Conservation (phyloP, 1,139 yeast species). For the Debaryomycetaceae sp. region DNA sequence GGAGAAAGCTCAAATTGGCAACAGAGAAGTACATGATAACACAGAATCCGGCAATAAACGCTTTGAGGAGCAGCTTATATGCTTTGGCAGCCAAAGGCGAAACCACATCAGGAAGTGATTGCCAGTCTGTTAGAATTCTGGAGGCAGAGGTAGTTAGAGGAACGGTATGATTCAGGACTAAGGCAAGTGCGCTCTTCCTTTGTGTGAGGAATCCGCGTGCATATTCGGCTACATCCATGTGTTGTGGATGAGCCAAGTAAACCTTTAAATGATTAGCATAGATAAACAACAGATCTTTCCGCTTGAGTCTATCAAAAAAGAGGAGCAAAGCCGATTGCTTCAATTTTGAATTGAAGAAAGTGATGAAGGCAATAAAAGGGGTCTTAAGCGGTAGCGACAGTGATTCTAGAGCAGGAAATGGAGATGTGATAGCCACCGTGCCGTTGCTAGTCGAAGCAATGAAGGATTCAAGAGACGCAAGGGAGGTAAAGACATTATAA, state of each 20-base stretch:
- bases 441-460: not conserved
- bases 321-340: conserved; percentile 10
- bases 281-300: conserved; percentile 39
- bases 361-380: conserved; percentile 8
- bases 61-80: conserved; percentile 5
- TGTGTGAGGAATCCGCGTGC: not conserved
- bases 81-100: too few relatives aligned
- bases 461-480: conserved; percentile 6
- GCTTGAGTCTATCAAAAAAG: conserved; percentile 30
- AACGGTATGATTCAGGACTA: not conserved
- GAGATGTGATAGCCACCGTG: conserved; percentile 10
- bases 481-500: conserved; percentile 10
- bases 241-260: conserved; percentile 13
- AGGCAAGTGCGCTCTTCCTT: not conserved
- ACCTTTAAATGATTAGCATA: conserved; percentile 34
- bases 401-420: conserved; percentile 8
- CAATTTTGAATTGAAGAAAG: conserved; percentile 17
- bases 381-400: conserved; percentile 7
- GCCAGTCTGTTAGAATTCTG: not conserved
- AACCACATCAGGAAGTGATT: not conserved
- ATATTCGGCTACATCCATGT: conserved; percentile 1
- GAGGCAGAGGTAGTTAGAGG: not conserved
- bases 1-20: conserved; percentile 41
- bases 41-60: conserved; percentile 7
- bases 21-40: conserved; percentile 32